Base-by-base conservation (phyloP, 2,329 filamentous ascomycete genomes). In the Arthrocladium fulminans region DNA sequence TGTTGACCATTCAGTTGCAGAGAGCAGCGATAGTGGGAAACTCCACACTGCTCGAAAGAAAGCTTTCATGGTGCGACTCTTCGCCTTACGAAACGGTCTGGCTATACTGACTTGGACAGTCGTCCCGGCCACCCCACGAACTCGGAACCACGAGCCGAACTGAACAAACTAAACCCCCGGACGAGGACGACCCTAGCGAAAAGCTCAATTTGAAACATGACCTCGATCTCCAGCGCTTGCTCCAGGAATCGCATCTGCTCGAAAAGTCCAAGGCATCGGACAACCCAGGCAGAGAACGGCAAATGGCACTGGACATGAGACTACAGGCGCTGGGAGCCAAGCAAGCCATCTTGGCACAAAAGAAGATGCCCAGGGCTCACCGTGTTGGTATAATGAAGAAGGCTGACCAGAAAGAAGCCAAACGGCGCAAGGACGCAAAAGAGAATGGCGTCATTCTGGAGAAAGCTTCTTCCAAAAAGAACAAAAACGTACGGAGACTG, bases 381-480 rank as follows among this genome's bases (percentile, higher is more conserved):
- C 79, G 88, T 51, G 88, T 85, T 67, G 89, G 90, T n/a, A 96
- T 97, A 51, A 70, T 72, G 13, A 75, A 77, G 1, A 87, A 88
- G 45, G 77, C 78, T 19, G 71, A 65, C 1, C 67, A 72, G 23
- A 79, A 78, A 51, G 89, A 96, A 64, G 70, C 76, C 10, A 84
- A 77, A 69, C 72, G 90, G 45, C 73, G 90, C 30, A 74, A 73
- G 34, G 87, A 95, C 64, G 92, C 92, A 1, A 80, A 76, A 61
- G 90, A 97, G 73, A 94, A 90, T 59, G 92, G 90, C 4, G 82
- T 97, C 58, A 81, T 97, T 42, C 71, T 97, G 27, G 92, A 97
- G 72, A 71, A 71, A 54, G 67, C 64, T 29, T 51, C 54, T 41
- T 55, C 60, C 35, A 64, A 62, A 45, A 60, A 59, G 3, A 64